phyloP scores from a whole-genome alignment of 2,329 filamentous ascomycete genomes.

The Neospermospora avenae region DNA sequence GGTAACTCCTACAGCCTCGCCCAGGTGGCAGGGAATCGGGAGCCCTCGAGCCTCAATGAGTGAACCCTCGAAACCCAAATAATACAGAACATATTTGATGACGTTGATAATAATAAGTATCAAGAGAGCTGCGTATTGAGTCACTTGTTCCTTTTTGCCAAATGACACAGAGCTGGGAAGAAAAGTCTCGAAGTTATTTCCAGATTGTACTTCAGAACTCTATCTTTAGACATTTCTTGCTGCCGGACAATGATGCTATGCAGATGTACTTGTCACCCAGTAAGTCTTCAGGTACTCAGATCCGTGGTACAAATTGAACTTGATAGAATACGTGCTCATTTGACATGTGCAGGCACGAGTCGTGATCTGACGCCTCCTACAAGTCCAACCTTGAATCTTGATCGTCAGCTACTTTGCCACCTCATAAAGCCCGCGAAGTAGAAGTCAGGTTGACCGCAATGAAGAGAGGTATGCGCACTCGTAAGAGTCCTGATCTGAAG shows the following conservation, averaged over 20 bases:
- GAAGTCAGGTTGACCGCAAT: not conserved
- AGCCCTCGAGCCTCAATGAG: not conserved
- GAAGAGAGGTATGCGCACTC: slow-evolving; percentile 1
- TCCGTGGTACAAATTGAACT: not conserved
- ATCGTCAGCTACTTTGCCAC: not conserved
- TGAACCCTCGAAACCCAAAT: not conserved
- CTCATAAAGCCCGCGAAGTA: not conserved
- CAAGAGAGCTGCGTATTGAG: not conserved
- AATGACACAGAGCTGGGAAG: not conserved
- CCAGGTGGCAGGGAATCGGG: not conserved
- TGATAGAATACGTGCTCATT: not conserved
- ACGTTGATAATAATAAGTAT: not conserved
- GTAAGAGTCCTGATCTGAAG: not conserved
- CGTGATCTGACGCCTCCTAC: not conserved
- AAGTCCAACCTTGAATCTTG: not conserved
- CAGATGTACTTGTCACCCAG: not conserved
- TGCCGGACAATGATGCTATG: not conserved
- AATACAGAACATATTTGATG: not conserved
- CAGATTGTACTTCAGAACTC: not conserved
- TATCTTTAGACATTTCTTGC: not conserved
- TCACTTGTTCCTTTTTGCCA: not conserved
- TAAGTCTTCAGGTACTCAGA: not conserved
- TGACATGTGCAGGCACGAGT: not conserved
- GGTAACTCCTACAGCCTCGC: not conserved
- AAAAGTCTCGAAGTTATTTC: not conserved